phyloP scores from a whole-genome alignment of 805 yeast species.

The Sporopachydermia lactativora region DNA sequence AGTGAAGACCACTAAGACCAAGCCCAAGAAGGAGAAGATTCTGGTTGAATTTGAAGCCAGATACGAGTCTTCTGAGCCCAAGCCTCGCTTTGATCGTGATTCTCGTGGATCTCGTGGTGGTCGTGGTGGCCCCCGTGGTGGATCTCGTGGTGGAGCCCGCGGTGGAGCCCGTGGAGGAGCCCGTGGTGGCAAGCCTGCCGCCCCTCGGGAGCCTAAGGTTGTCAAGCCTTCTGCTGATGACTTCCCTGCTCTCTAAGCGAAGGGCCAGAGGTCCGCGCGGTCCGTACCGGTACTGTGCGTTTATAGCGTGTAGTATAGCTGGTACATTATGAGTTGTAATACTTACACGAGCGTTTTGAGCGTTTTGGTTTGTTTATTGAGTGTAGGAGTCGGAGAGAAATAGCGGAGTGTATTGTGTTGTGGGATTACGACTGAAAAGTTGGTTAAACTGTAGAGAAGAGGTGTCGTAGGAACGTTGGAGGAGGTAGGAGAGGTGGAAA shows the following conservation, averaged over 20 bases:
- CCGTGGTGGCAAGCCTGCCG: constrained; percentile 17
- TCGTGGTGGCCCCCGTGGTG: constrained; percentile 23
- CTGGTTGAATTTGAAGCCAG: constrained; percentile 61
- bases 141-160: constrained; percentile 21
- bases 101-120: constrained; percentile 23
- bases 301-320: too few species aligned
- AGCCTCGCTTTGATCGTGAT: constrained; percentile 38
- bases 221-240: not conserved
- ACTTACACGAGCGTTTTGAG: too few species aligned
- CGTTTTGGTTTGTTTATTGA: too few species aligned
- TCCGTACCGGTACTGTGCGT: too few species aligned
- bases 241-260: constrained; percentile 1
- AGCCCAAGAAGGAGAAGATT: constrained; percentile 72
- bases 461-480: too few species aligned
- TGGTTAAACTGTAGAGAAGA: too few species aligned
- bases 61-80: constrained; percentile 7
- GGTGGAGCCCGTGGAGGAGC: constrained; percentile 20
- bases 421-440: too few species aligned
- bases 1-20: constrained; percentile 54
- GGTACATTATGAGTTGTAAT: too few species aligned
- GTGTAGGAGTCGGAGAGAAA: too few species aligned
- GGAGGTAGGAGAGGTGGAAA: too few species aligned
- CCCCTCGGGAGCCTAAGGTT: not conserved
- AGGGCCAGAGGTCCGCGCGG: too few species aligned
- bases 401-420: too few species aligned